Base-by-base conservation (phyloP, 257 asterid species). In the Rehmannia glutinosa region DNA sequence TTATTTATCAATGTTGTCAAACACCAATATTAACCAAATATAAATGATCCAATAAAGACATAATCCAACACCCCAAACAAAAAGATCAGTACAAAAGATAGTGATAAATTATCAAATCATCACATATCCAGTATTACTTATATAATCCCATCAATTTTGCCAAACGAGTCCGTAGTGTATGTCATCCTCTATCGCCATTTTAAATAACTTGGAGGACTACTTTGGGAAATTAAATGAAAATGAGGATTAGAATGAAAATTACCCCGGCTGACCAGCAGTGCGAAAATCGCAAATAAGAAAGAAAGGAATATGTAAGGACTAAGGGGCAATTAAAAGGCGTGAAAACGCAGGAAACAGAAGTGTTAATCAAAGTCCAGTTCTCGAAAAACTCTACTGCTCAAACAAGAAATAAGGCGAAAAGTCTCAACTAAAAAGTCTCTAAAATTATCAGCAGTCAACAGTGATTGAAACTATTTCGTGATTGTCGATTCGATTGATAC, bases 371-470 rank as follows among this genome's bases (percentile, higher is more conserved):
- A 68, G 7, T n/a, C 42, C 27, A 3, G 27, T 41, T 45, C 52
- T 52, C 15, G 36, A 59, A 39, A 51, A 61, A 38, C 73, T 63
- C 54, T 57, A 20, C 33, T 16, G 41, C 17, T 33, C 71, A n/a
- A 62, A 38, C 38, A 21, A 39, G 8, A 16, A 42, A 27, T 35
- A 39, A 46, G 67, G 56, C 61, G 70, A 80, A 75, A 81, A 77
- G 73, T 80, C 71, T 73, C 49, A 72, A 66, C 75, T 58, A 36
- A 64, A n/a, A 68, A 42, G 46, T 57, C 68, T 46, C 46, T 20
- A 27, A 53, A 70, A 39, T 72, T 17, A 28, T 49, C 56, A 24
- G 6, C 74, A 15, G 17, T 46, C 61, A 10, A 24, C 65, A 33
- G 57, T 62, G 49, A 19, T 1, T 41, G 20, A 42, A 47, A 24